Base-by-base conservation (phyloP, 1,284 basidiomycete species). In the Cerrena zonata region DNA sequence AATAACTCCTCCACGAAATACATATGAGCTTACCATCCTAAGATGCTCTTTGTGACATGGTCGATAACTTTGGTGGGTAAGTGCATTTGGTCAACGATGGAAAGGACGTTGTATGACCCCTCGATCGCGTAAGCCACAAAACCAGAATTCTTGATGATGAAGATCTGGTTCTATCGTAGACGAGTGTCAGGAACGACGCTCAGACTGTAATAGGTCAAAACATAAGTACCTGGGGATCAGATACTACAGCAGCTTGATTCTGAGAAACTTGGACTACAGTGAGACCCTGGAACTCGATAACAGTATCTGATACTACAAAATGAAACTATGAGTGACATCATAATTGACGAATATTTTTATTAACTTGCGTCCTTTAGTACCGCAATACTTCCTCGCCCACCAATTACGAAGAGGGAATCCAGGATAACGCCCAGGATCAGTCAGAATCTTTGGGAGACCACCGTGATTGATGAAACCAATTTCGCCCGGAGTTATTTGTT, bases 61-160 rank as follows among this genome's bases (percentile, higher is more conserved):
- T 90, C 88, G 47, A 76, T 77, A 25, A 89, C 70, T 11, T 69
- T 55, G 13, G 68, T 76, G 5, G 78, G 75, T 45, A 90, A 65
- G 66, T 90, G 87, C 2, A 87, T 90, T 63, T 89, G 86, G 61
- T 90, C 87, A 27, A 90, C 82, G 52, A 90, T 82, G 3, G 82
- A 80, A 36, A 90, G 76, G 13, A 89, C 85, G 50, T 82, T 73
- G 62, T 88, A 90, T 23, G 81, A 80, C 45, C 87, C 87, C 63
- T 85, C 78, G 48, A 87, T 70, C 0, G 84, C 83, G 58, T 82
- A 84, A 1, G 88, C 80, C n/a, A 84, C 84, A 56, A 89, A 87
- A 15, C 86, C 85, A 40, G 79, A 71, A 58, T 87, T 86, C 66
- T 82, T 86, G 56, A 89, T 72, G n/a, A 89, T 84, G 60, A 89